Base-by-base conservation (phyloP, 176 grass and related monocot genomes). In the Oryza nivara region DNA sequence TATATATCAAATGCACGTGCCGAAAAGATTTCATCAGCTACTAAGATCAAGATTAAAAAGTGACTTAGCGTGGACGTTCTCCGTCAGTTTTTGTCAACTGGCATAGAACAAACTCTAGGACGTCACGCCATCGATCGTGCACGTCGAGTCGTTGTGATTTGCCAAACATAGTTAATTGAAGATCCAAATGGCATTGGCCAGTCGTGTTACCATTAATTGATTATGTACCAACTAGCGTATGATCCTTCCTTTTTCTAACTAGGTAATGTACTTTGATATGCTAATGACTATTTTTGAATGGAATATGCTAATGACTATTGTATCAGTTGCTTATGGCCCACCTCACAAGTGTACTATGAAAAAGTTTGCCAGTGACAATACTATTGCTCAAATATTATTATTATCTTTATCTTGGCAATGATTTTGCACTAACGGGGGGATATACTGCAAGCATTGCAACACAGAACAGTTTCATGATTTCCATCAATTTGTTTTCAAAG, bases 41-140 rank as follows among this genome's bases (percentile, higher is more conserved):
- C 4, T 16, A 64, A 56, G 12, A 30, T 67, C 45, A 14, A 40
- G 15, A 68, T 20, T 60, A 3, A 46, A 30, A 26, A 15, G 0
- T 15, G 47, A 68, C 76, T 80, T 75, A 4, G 76, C 47, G 70
- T 89, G 38, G 61, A 80, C 51, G 82, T 67, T 40, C 43, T 26
- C 65, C 13, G 8, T 25, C 20, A 1, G 9, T 65, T 77, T 20
- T 64, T 77, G 15, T 28, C 11, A 81, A 32, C 48, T 41, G 67
- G 63, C 11, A 75, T 32, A 30, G 11, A 32, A 16, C 49, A 19
- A 58, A 11, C 30, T 20, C 38, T 23, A 87, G 38, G 49, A 4
- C 26, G 73, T 70, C 85, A 87, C 41, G 78, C 47, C 85, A 86
- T 67, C 22, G 30, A 25, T 58, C 12, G 26, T 7, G 61, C n/a